These are phyloP conservation scores for Fusarium globosum DNA, from an alignment of 2,329 filamentous ascomycete species.

Conservation along the genomic window DNA sequence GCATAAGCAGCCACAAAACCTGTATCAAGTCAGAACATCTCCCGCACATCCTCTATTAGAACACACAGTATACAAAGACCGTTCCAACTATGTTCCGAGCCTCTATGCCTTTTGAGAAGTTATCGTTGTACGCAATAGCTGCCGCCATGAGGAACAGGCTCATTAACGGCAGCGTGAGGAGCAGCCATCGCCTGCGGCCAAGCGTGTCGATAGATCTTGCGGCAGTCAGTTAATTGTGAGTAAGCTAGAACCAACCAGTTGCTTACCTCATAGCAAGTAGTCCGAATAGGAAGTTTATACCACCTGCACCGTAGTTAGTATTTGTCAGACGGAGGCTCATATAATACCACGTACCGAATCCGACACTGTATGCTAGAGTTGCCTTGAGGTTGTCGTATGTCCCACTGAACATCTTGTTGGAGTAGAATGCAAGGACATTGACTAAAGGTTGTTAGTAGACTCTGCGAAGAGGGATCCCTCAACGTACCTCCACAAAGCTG, in stretches of 20 bases:
- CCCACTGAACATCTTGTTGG: background rate
- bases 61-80: background rate
- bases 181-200: background rate
- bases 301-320: background rate
- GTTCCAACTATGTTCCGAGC: background rate
- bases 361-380: background rate
- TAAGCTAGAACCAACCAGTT: background rate
- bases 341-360: background rate
- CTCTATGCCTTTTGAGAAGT: background rate
- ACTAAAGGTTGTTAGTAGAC: background rate
- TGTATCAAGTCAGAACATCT: background rate
- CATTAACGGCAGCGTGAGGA: background rate
- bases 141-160: background rate
- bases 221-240: background rate
- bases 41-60: too few relatives aligned
- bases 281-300: background rate
- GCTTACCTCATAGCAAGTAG: background rate
- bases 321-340: too few relatives aligned
- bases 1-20: background rate
- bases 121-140: background rate
- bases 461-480: rapidly evolving
- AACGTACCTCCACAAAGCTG: background rate
- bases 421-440: background rate
- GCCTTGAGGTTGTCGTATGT: background rate
- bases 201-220: background rate